Conservation (phyloP, 805 yeast genomes). For the Wickerhamomyces queroliae region DNA sequence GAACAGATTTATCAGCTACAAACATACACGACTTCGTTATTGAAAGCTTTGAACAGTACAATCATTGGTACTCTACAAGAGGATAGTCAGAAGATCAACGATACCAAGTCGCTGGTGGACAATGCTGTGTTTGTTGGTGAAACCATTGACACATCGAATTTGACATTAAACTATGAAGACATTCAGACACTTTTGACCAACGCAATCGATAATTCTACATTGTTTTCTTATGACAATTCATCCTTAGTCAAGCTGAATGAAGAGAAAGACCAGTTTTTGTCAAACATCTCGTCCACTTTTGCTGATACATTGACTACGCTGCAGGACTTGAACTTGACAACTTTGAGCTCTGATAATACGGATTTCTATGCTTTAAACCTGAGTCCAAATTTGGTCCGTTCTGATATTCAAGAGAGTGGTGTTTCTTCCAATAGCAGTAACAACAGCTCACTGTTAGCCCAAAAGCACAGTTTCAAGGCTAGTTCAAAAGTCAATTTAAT, state of each 20-base stretch:
- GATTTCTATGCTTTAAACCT: too few species aligned
- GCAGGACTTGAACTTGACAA: too few species aligned
- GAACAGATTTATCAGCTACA: background rate
- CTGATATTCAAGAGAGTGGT: too few species aligned
- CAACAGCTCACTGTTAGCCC: background rate
- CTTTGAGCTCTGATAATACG: too few species aligned
- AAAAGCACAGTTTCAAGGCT: background rate
- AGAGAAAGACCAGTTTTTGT: background rate
- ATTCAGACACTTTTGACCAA: background rate
- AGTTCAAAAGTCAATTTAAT: background rate
- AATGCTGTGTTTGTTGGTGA: background rate
- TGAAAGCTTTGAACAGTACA: background rate
- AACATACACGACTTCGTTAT: background rate
- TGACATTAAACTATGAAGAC: background rate
- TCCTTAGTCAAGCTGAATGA: background rate
- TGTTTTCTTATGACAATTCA: background rate
- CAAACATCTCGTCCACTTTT: background rate
- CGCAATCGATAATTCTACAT: background rate
- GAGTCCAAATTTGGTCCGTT: too few species aligned
- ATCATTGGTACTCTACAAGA: slow-evolving; percentile 39
- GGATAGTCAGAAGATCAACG: slow-evolving; percentile 45
- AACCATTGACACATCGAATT: background rate
- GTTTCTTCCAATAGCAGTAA: background rate
- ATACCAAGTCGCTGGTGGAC: background rate
- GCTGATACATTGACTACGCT: background rate